phyloP scores from a whole-genome alignment of 176 grass and related monocot species.

The Oryza punctata region DNA sequence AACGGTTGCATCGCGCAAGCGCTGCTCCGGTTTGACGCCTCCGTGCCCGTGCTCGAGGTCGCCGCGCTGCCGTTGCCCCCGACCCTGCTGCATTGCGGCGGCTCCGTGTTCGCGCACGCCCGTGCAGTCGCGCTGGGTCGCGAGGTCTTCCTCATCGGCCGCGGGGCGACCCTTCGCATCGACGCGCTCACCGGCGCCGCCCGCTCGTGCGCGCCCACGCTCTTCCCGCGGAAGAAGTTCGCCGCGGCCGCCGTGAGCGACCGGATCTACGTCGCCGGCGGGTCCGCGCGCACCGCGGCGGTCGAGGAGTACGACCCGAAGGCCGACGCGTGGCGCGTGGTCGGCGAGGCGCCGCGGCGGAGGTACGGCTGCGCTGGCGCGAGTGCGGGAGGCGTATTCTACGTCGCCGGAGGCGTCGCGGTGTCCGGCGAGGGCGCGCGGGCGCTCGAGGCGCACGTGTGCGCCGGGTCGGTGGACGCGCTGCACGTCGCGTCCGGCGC shows the following conservation, averaged over 20 bases:
- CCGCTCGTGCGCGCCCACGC: conserved; percentile 52
- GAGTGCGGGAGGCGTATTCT: conserved; percentile 61
- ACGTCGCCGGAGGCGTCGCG: conserved; percentile 69
- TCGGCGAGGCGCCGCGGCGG: conserved; percentile 58
- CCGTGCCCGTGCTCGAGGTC: background rate
- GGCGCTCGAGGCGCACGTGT: conserved; percentile 57
- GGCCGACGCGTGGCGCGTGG: conserved; percentile 62
- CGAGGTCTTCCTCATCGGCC: conserved; percentile 61
- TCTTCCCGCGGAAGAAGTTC: conserved; percentile 73
- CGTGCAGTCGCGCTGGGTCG: conserved; percentile 57
- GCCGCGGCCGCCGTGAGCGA: conserved; percentile 55
- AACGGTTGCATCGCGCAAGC: conserved; percentile 28
- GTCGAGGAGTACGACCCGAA: conserved; percentile 90
- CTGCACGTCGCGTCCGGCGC: conserved; percentile 58
- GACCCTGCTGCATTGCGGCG: conserved; percentile 15
- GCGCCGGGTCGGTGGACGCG: conserved; percentile 77
- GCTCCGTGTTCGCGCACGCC: conserved; percentile 58
- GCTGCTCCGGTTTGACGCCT: conserved; percentile 35
- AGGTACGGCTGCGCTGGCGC: conserved; percentile 84
- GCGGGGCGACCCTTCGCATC: conserved; percentile 50
- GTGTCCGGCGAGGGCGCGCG: conserved; percentile 39
- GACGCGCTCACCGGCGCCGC: conserved; percentile 70
- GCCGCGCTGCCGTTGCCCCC: conserved; percentile 41
- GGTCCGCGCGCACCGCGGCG: conserved; percentile 56
- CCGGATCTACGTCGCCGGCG: conserved; percentile 78